These are phyloP conservation scores for Chaetothyriales sp. DNA, from an alignment of 2,329 filamentous ascomycete genomes.

Conservation along the genomic window DNA sequence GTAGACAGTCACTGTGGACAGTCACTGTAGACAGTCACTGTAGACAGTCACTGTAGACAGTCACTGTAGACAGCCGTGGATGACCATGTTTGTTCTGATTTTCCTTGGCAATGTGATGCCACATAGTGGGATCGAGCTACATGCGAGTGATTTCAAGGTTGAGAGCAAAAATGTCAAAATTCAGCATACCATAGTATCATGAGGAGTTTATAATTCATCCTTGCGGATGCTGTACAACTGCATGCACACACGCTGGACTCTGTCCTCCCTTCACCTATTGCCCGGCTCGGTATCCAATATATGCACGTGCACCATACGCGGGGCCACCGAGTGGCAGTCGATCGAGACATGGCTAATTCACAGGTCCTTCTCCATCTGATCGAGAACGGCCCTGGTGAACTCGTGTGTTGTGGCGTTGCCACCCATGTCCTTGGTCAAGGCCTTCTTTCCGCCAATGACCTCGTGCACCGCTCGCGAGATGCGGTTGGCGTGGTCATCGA, in stretches of 20 bases:
- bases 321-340: not conserved
- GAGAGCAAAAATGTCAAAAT: not conserved
- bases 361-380: conserved; percentile 73
- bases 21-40: not conserved
- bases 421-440: conserved; percentile 91
- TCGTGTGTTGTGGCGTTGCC: conserved; percentile 79
- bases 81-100: too few species aligned
- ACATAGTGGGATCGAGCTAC: too few species aligned
- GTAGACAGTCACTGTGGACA: not conserved
- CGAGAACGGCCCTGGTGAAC: conserved; percentile 85
- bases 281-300: not conserved
- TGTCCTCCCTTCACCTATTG: not conserved
- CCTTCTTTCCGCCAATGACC: conserved; percentile 80
- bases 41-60: not conserved
- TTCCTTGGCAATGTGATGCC: too few species aligned
- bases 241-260: not conserved
- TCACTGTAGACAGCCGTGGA: not conserved
- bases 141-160: too few species aligned
- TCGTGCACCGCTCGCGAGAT: conserved; percentile 72
- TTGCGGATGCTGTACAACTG: not conserved
- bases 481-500: conserved; percentile 96
- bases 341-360: conserved; percentile 27
- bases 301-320: not conserved
- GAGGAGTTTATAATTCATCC: not conserved
- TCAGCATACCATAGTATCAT: not conserved